These are phyloP conservation scores for Platanthera zijinensis DNA, from an alignment of 106 monocot species.

Conservation along the genomic window DNA sequence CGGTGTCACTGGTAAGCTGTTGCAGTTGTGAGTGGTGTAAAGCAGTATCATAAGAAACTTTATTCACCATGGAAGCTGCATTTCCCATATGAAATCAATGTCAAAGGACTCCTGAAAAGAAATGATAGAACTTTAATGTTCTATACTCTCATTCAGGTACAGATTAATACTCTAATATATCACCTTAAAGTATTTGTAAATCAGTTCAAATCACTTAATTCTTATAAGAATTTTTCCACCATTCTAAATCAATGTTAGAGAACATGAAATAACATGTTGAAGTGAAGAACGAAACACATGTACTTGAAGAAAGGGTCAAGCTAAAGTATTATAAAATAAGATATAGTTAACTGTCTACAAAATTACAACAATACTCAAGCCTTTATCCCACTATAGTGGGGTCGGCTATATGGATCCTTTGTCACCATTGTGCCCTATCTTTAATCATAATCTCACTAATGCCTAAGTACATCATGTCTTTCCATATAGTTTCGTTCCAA, in stretches of 20 bases:
- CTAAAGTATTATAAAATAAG: neutral
- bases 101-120: conserved; percentile 83
- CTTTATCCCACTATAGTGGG: too few species aligned
- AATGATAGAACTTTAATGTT: conserved; percentile 18
- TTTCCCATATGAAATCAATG: conserved; percentile 82
- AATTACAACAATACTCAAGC: neutral
- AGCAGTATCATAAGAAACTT: conserved; percentile 49
- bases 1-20: conserved; percentile 56
- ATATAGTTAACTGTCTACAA: neutral
- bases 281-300: neutral
- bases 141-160: neutral
- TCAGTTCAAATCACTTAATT: neutral
- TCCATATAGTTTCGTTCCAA: too few species aligned
- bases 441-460: too few species aligned
- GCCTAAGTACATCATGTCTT: too few species aligned
- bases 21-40: conserved; percentile 37
- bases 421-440: too few species aligned
- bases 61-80: conserved; percentile 99
- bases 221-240: neutral
- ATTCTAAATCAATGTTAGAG: neutral
- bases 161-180: neutral
- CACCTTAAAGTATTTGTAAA: neutral
- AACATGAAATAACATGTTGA: neutral
- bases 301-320: neutral
- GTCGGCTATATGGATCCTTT: too few species aligned